Base-by-base conservation (phyloP, 371 early-diverging fungal species). In the Modicella reniformis region DNA sequence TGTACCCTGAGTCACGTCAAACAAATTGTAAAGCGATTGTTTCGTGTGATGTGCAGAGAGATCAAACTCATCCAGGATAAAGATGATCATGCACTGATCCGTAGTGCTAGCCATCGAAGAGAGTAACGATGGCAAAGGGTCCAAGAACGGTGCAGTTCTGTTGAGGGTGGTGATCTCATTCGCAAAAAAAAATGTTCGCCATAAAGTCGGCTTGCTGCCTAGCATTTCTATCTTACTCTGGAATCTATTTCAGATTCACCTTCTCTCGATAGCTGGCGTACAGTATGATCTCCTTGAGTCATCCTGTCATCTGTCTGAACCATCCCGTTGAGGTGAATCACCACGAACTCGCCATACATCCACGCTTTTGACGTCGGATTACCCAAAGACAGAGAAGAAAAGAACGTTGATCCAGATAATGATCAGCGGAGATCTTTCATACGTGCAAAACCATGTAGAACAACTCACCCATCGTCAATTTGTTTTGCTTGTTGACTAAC, bases 41-140 rank as follows among this genome's bases (percentile, higher is more conserved):
- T 94, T 94, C 7, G 94, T 88, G 58, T 96, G 96, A 55, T 90
- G 87, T 2, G 96, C 92, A 83, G 96, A 94, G 48, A 91, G 75
- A 71, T 95, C 96, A 68, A 98, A 93, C 69, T 95, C 95, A 40
- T 98, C 96, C 44, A 98, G 79, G 17, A 95, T 84, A 74, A 97
- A 93, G 26, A 98, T 75, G 21, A 96, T 84, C 0, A 94, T 93
- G 32, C 86, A 67, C 2, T 86, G 87, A 0, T 83, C 80, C 51
- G 79, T 84, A 7, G 85, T 84, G 23, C 89, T 88, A 26, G 83
- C 69, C 58, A 87, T 85, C n/a, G 90, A 80, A 0, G 88, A 82
- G 17, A 93, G 67, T 25, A 93, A 67, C 67, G 85, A 90, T 19
- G 83, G 81, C 44, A 92, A 82, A 2, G 89, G 86, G 48, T 91